A percentile compares a stretch with the other conserved stretches of the same genome.
Evolutionary conservation across 192 early-diverging fungal genomes (phyloP).

Genomic region (Coemansia erecta): DNA sequence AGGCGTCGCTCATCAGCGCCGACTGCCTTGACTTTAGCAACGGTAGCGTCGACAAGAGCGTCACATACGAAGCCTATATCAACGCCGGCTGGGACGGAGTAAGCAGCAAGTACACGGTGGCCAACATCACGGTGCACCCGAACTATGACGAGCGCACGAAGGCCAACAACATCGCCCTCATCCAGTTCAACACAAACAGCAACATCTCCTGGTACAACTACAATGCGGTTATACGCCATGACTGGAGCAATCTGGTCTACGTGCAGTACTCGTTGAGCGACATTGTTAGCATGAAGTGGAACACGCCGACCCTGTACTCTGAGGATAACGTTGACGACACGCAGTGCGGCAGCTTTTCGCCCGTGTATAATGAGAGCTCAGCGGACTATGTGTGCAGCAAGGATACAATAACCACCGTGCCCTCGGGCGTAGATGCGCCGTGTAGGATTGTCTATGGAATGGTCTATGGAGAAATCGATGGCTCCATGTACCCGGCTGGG

Average conservation of each 20-base stretch:
- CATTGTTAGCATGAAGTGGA: constrained; percentile 15
- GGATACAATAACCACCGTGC: neutral
- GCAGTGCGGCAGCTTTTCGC: constrained; percentile 13
- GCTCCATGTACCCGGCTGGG: constrained; percentile 16
- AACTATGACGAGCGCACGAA: constrained; percentile 13
- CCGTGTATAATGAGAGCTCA: constrained; percentile 17
- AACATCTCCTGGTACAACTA: constrained; percentile 16
- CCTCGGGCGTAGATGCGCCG: neutral
- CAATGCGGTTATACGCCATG: constrained; percentile 2
- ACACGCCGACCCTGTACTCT: constrained; percentile 1
- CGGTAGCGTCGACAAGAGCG: constrained; percentile 3
- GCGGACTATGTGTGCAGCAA: constrained; percentile 15
- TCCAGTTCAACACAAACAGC: constrained; percentile 17
- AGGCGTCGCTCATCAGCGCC: constrained; percentile 21
- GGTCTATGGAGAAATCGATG: constrained; percentile 12
- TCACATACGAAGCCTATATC: constrained; percentile 12
- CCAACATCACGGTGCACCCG: constrained; percentile 25
- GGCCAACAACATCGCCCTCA: constrained; percentile 32
- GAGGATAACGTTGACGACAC: neutral
- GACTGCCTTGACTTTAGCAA: constrained; percentile 21
- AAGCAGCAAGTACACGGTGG: neutral
- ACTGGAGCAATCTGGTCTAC: constrained; percentile 18
- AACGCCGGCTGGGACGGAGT: constrained; percentile 5
- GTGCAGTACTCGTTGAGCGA: constrained; percentile 11
- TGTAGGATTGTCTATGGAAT: constrained; percentile 20